Evolutionary conservation across 1,139 yeast genomes (phyloP).

Genomic region (Geotrichum cucujoidarum): DNA sequence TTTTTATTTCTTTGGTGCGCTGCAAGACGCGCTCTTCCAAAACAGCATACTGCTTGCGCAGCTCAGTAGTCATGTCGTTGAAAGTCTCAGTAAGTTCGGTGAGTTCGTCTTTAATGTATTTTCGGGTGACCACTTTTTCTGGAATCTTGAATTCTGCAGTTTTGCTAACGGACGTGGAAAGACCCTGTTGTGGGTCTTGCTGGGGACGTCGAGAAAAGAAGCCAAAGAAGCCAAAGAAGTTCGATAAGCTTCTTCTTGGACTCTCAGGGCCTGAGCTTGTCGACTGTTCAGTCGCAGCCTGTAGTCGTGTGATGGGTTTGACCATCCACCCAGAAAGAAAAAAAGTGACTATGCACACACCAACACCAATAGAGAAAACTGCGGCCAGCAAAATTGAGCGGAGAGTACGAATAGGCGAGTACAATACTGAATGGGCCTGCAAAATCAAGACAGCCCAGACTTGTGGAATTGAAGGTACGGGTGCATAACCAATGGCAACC

Average conservation of each 20-base stretch:
- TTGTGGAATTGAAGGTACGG: conserved; percentile 45
- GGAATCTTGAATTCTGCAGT: conserved; percentile 31
- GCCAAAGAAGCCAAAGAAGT: no score
- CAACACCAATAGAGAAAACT: conserved; percentile 72
- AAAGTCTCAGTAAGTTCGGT: conserved; percentile 87
- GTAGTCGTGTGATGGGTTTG: conserved; percentile 73
- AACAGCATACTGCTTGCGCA: conserved; percentile 76
- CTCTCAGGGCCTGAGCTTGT: neutral
- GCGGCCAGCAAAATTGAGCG: conserved; percentile 73
- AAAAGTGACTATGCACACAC: conserved; percentile 71
- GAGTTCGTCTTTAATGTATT: conserved; percentile 66
- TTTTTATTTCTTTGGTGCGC: conserved; percentile 80
- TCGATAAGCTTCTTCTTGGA: neutral
- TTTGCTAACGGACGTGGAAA: no score
- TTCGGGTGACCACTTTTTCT: conserved; percentile 31
- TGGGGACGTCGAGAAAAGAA: no score
- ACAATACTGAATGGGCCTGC: conserved; percentile 56
- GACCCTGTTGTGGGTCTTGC: no score
- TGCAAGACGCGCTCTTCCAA: conserved; percentile 85
- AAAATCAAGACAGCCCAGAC: conserved; percentile 74
- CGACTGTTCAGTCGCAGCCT: conserved; percentile 77
- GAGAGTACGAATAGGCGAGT: conserved; percentile 59
- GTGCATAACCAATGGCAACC: conserved; percentile 71
- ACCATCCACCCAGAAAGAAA: conserved; percentile 85
- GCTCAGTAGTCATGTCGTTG: conserved; percentile 87